phyloP scores from a whole-genome alignment of 495 filamentous ascomycete genomes.

The Cenococcum geophilum region DNA sequence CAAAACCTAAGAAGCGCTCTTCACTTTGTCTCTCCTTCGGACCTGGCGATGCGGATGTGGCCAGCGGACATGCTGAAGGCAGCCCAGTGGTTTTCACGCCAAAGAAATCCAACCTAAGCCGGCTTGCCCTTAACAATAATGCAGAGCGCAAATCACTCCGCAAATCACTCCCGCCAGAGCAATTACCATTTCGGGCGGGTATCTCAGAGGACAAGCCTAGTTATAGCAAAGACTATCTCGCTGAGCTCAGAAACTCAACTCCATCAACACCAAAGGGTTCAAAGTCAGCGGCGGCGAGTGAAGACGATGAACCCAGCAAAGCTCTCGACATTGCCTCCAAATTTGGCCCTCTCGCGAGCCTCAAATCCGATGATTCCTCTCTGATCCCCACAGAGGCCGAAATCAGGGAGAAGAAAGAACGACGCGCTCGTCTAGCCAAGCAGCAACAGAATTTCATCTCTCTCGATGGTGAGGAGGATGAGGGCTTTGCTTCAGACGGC shows the following conservation, averaged over 20 bases:
- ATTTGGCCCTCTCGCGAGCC: conserved; percentile 47
- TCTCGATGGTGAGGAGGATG: conserved; percentile 52
- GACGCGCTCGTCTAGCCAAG: conserved; percentile 70
- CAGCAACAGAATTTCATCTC: conserved; percentile 74
- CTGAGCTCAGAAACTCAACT: conserved; percentile 75
- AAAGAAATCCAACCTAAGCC: conserved; percentile 64
- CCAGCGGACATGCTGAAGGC: conserved; percentile 48
- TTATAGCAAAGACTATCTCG: conserved; percentile 81
- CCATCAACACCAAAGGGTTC: conserved; percentile 61
- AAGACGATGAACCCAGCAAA: conserved; percentile 42
- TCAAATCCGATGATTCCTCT: conserved; percentile 29
- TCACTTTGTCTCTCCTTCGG: conserved; percentile 72
- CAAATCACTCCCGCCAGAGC: conserved; percentile 41
- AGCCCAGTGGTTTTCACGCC: conserved; percentile 56
- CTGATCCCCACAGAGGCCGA: conserved; percentile 78
- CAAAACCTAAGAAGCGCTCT: conserved; percentile 28
- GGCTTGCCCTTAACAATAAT: conserved; percentile 66
- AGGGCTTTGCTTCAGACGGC: conserved; percentile 40
- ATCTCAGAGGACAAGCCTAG: conserved; percentile 66
- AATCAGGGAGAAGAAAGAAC: conserved; percentile 85
- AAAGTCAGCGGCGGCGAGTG: conserved; percentile 41
- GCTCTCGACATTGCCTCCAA: conserved; percentile 64
- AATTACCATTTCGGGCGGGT: conserved; percentile 48
- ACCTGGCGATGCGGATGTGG: conserved; percentile 49
- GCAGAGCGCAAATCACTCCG: conserved; percentile 50